Percentiles rank a stretch among this genome's conserved stretches.
These are phyloP conservation scores for Lactifluus subvellereus DNA, from an alignment of 768 basidiomycete species.

Conservation along the genomic window DNA sequence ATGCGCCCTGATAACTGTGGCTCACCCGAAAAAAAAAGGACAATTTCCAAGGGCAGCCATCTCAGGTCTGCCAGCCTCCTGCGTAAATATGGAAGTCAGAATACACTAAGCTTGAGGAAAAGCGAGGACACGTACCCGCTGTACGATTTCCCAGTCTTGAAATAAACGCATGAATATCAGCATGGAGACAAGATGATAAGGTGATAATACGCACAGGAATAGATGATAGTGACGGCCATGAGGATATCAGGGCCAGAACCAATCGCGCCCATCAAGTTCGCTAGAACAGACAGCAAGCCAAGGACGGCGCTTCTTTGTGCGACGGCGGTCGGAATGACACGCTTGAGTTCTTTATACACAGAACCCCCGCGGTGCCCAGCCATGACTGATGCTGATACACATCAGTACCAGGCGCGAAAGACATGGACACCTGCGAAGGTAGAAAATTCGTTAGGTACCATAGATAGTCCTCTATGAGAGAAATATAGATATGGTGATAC, in stretches of 20 bases:
- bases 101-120: background rate
- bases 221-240: slow-evolving; percentile 97
- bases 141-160: slow-evolving; percentile 91
- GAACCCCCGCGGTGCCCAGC: slow-evolving; percentile 88
- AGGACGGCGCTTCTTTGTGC: slow-evolving; percentile 95
- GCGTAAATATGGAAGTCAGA: slow-evolving; percentile 15
- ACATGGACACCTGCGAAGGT: too few relatives aligned
- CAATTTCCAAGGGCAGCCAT: slow-evolving; percentile 54
- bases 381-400: slow-evolving; percentile 55
- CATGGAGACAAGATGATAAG: background rate
- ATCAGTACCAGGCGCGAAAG: background rate
- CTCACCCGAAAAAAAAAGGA: background rate
- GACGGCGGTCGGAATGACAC: slow-evolving; percentile 95
- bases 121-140: slow-evolving; percentile 42
- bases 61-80: slow-evolving; percentile 78
- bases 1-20: background rate
- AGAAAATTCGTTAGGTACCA: too few relatives aligned
- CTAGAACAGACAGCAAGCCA: slow-evolving; percentile 82
- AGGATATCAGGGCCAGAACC: slow-evolving; percentile 94
- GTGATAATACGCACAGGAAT: slow-evolving; percentile 44
- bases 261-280: slow-evolving; percentile 93
- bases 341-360: slow-evolving; percentile 99
- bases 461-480: too few relatives aligned
- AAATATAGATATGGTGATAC: too few relatives aligned
- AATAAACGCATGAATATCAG: background rate